A percentile compares a stretch with the other conserved stretches of the same genome.
phyloP scores from a whole-genome alignment of 208 protist genomes.

The Leishmania major region DNA sequence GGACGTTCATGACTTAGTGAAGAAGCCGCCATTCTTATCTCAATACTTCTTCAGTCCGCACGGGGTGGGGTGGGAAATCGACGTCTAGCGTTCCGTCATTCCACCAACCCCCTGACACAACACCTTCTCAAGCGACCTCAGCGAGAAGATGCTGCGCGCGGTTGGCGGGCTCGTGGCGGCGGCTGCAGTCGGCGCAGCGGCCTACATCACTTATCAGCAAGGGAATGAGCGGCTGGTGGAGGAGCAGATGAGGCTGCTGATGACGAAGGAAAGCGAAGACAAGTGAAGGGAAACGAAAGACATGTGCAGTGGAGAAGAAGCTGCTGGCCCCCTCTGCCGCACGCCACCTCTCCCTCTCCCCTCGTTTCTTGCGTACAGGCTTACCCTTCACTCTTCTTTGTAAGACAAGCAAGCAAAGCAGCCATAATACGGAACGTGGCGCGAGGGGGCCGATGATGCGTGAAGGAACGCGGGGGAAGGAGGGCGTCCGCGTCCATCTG shows the following conservation, averaged over 20 bases:
- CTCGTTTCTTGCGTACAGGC: background rate
- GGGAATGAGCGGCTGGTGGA: conserved; percentile 41
- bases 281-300: background rate
- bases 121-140: background rate
- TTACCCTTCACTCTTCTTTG: background rate
- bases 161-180: conserved; percentile 23
- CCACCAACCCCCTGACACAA: background rate
- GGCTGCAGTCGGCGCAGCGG: conserved; percentile 21
- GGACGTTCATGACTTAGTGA: background rate
- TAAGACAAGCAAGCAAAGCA: background rate
- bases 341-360: background rate
- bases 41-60: background rate
- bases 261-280: conserved; percentile 4
- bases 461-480: background rate
- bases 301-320: background rate
- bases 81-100: background rate
- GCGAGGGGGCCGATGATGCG: background rate
- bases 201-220: conserved; percentile 35
- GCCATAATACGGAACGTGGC: background rate
- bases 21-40: background rate
- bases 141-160: conserved; percentile 17
- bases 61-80: background rate
- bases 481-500: background rate
- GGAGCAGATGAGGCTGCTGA: conserved; percentile 35
- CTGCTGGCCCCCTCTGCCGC: background rate